phyloP scores from a whole-genome alignment of 345 rosid genomes.

The Sapria himalayana region DNA sequence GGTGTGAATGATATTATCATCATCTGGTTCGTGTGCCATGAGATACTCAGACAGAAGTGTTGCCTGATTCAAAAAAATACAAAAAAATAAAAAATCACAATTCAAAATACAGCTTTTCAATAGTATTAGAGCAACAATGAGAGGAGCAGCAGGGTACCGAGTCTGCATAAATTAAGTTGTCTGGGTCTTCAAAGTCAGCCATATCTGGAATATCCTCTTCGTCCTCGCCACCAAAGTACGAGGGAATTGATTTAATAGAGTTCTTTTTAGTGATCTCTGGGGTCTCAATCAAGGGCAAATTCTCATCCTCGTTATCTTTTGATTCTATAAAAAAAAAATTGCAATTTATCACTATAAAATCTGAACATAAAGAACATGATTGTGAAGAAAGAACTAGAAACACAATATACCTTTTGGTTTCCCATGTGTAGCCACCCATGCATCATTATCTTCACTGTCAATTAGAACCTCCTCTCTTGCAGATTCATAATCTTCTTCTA shows the following conservation, averaged over 20 bases:
- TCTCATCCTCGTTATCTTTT: conserved; percentile 50
- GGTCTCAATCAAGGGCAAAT: conserved; percentile 79
- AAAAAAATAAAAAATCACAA: neutral
- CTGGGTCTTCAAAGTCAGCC: conserved; percentile 66
- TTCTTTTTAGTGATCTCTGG: conserved; percentile 36
- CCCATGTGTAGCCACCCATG: conserved; percentile 97
- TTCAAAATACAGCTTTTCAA: neutral
- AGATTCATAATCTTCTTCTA: conserved; percentile 87
- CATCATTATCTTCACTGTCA: conserved; percentile 90
- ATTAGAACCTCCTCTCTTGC: conserved; percentile 87
- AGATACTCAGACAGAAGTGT: conserved; percentile 53
- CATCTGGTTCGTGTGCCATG: conserved; percentile 80
- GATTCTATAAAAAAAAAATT: conserved; percentile 16
- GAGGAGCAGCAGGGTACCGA: conserved; percentile 22
- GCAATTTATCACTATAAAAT: conserved; percentile 3
- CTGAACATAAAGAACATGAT: neutral
- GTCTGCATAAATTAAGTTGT: conserved; percentile 52
- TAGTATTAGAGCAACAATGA: neutral
- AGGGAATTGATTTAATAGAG: conserved; percentile 41
- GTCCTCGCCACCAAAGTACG: conserved; percentile 66
- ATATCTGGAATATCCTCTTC: conserved; percentile 93
- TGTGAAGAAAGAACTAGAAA: neutral
- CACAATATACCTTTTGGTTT: conserved; percentile 53
- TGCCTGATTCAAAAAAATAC: conserved; percentile 29
- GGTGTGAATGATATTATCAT: conserved; percentile 74